A percentile compares a stretch with the other conserved stretches of the same genome.
Conservation (phyloP, 2,329 filamentous ascomycete genomes). For the Parascedosporium putredinis region DNA sequence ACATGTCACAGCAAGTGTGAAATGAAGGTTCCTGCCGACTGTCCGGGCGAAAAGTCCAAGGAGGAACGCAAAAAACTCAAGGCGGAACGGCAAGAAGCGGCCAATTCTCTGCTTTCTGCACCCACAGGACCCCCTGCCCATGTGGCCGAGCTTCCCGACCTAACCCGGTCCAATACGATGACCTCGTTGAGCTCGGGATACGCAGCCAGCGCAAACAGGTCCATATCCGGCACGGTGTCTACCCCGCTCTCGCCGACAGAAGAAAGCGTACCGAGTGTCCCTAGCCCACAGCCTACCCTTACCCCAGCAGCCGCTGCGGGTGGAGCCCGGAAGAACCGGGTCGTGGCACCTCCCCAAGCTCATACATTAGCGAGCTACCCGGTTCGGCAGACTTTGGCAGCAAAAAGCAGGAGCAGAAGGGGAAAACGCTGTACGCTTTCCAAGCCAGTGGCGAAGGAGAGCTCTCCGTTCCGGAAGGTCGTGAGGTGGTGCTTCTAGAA, state of each 20-base stretch:
- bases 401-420: slow-evolving; percentile 42
- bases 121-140: slow-evolving; percentile 35
- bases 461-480: slow-evolving; percentile 66
- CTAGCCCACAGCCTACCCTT: slow-evolving; percentile 14
- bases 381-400: slow-evolving; percentile 37
- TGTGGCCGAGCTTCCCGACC: slow-evolving; percentile 51
- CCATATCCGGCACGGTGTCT: slow-evolving; percentile 53
- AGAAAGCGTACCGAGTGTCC: slow-evolving; percentile 26
- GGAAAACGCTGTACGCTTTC: slow-evolving; percentile 85
- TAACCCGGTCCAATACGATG: slow-evolving; percentile 79
- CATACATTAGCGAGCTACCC: slow-evolving; percentile 64
- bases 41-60: slow-evolving; percentile 85
- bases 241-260: slow-evolving; percentile 39
- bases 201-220: slow-evolving; percentile 66
- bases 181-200: slow-evolving; percentile 85
- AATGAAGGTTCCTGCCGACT: slow-evolving; percentile 95
- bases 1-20: slow-evolving; percentile 98
- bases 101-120: slow-evolving; percentile 49
- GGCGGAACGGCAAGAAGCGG: slow-evolving; percentile 68
- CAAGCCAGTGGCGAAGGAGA: slow-evolving; percentile 74
- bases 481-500: slow-evolving; percentile 68
- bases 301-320: slow-evolving; percentile 17
- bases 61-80: slow-evolving; percentile 95
- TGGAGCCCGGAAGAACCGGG: slow-evolving; percentile 50
- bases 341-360: slow-evolving; percentile 81